These are phyloP conservation scores for Alternaria hordeiaustralica DNA, from an alignment of 2,329 filamentous ascomycete species.

Conservation along the genomic window DNA sequence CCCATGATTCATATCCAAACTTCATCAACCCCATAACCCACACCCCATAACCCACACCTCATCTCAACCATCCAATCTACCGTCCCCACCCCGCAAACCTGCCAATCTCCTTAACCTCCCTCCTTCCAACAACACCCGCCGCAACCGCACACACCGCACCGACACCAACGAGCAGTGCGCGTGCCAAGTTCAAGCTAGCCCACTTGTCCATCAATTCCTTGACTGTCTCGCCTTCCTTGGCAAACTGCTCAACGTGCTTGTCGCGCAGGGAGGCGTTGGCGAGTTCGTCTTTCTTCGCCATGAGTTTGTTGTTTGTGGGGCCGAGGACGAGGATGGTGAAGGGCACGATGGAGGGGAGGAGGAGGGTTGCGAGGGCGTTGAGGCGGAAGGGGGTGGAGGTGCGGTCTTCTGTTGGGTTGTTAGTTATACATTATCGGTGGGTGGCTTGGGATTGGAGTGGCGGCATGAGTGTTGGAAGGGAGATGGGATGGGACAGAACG, in stretches of 20 bases:
- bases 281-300: conserved; percentile 52
- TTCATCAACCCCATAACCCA: neutral
- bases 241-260: conserved; percentile 45
- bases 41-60: neutral
- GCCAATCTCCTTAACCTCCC: conserved; percentile 32
- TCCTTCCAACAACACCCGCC: conserved; percentile 35
- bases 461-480: conserved; percentile 7
- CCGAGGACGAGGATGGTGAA: conserved; percentile 59
- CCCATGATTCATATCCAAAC: no score
- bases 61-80: neutral
- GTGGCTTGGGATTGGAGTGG: no score
- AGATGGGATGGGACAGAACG: neutral
- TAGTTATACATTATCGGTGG: neutral
- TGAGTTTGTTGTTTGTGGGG: conserved; percentile 58
- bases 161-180: conserved; percentile 46
- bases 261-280: conserved; percentile 47
- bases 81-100: neutral
- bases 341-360: conserved; percentile 58
- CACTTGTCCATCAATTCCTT: conserved; percentile 63
- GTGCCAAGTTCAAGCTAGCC: conserved; percentile 60
- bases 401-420: conserved; percentile 27
- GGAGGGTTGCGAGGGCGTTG: conserved; percentile 55
- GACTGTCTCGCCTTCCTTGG: conserved; percentile 53
- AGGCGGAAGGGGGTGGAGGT: conserved; percentile 48
- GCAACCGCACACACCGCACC: conserved; percentile 30